Evolutionary conservation across 345 rosid genomes (phyloP).

Genomic region (Lepidium sativum): DNA sequence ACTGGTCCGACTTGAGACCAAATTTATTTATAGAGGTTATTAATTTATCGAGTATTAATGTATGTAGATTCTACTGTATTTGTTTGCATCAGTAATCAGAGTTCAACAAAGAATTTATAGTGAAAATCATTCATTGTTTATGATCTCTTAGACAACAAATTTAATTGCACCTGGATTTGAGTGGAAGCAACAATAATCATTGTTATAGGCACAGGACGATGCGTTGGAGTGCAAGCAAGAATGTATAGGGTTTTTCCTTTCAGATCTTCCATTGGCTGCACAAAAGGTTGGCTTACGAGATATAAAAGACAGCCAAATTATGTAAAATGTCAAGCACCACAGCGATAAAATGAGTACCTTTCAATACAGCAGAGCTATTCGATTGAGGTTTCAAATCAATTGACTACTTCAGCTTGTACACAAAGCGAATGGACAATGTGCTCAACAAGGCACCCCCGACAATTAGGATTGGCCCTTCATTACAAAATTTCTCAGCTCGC

Average conservation of each 20-base stretch:
- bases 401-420: constrained; percentile 81
- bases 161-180: constrained; percentile 25
- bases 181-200: constrained; percentile 19
- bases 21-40: too few relatives aligned
- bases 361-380: constrained; percentile 34
- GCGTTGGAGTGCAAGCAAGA: constrained; percentile 20
- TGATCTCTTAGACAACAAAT: too few relatives aligned
- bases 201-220: constrained; percentile 6
- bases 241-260: neutral
- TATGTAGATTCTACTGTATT: too few relatives aligned
- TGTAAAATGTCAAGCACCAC: neutral
- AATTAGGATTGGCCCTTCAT: constrained; percentile 64
- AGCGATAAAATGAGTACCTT: constrained; percentile 26
- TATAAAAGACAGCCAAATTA: neutral
- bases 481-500: constrained; percentile 35
- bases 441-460: constrained; percentile 95
- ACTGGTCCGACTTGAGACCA: too few relatives aligned
- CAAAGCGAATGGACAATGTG: constrained; percentile 85
- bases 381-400: constrained; percentile 47
- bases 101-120: too few relatives aligned
- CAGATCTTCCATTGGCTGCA: constrained; percentile 25
- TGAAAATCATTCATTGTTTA: too few relatives aligned
- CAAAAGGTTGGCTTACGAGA: neutral
- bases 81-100: too few relatives aligned
- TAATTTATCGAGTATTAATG: too few relatives aligned